Conservation (phyloP, 108 stramenopile species). For the Fragilaria crotonensis region DNA sequence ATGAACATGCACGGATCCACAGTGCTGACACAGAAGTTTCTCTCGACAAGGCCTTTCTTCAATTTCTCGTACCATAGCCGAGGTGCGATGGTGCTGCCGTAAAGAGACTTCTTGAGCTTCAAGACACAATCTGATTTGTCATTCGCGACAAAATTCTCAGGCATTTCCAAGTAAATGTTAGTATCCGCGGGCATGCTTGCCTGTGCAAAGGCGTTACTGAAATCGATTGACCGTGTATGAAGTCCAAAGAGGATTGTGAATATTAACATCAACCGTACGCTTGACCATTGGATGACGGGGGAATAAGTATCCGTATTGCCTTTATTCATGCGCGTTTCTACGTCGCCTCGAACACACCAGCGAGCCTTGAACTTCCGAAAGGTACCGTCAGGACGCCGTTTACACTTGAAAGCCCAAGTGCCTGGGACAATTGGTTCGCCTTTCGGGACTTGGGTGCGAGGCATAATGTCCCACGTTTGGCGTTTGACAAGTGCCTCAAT, state of each 20-base stretch:
- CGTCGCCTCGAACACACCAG: not conserved
- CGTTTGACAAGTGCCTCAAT: not conserved
- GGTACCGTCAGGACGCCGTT: conserved; percentile 11
- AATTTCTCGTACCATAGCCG: no score
- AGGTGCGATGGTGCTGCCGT: no score
- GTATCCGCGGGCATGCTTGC: no score
- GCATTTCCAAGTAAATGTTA: no score
- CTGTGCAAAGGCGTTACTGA: conserved; percentile 35
- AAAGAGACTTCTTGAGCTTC: no score
- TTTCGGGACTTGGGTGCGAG: not conserved
- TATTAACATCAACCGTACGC: not conserved
- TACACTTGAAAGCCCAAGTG: conserved; percentile 9
- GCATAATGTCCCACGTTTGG: conserved; percentile 2
- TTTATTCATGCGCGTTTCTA: not conserved
- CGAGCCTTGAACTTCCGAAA: conserved; percentile 19
- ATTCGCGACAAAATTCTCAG: no score
- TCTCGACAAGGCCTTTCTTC: no score
- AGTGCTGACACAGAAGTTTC: no score
- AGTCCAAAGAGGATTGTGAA: conserved; percentile 6
- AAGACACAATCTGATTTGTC: no score
- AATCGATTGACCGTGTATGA: conserved; percentile 30
- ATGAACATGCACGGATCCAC: no score
- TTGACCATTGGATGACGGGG: not conserved
- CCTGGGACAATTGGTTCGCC: not conserved
- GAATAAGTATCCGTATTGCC: not conserved